Percentiles rank a stretch among this genome's conserved stretches.
Evolutionary conservation across 2,329 filamentous ascomycete genomes (phyloP).

Genomic region (Apiospora kogelbergensis): DNA sequence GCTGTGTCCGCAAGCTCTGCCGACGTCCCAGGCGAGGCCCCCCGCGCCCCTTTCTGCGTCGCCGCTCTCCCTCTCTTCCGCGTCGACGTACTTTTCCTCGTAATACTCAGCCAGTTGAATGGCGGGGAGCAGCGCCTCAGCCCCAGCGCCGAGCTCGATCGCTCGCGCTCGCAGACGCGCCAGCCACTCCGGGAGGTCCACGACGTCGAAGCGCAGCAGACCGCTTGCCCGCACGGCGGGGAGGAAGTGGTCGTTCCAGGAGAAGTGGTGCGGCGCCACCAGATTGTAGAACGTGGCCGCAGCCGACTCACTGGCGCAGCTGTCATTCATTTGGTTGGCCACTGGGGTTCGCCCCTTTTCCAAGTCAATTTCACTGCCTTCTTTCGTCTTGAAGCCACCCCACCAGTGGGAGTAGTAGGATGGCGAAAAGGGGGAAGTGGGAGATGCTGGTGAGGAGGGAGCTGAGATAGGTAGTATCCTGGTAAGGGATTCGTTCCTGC

Average conservation of each 20-base stretch:
- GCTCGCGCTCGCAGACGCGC: conserved; percentile 25
- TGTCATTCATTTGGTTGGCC: not conserved
- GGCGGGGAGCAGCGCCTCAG: conserved; percentile 24
- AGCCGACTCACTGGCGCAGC: not conserved
- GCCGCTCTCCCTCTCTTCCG: not conserved
- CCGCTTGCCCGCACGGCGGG: conserved; percentile 28
- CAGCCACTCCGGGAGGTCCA: conserved; percentile 35
- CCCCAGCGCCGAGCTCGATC: conserved; percentile 22
- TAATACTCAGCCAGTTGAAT: conserved; percentile 27
- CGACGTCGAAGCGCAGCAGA: conserved; percentile 31
- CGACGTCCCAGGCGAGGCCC: conserved; percentile 20
- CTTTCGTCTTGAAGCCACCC: not conserved
- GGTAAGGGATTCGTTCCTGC: too few relatives aligned
- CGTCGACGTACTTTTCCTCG: conserved; percentile 21
- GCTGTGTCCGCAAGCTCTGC: conserved; percentile 22
- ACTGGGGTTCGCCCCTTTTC: not conserved
- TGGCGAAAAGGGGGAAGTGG: not conserved
- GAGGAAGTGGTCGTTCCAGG: conserved; percentile 35
- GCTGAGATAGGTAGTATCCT: too few relatives aligned
- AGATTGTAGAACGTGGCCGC: conserved; percentile 24
- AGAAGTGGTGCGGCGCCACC: conserved; percentile 30
- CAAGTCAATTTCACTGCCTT: not conserved
- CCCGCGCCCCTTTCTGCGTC: not conserved
- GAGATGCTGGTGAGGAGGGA: not conserved
- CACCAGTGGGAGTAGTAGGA: not conserved